Base-by-base conservation (phyloP, 108 stramenopile genomes). In the Pseudonitzschia delicatissima region DNA sequence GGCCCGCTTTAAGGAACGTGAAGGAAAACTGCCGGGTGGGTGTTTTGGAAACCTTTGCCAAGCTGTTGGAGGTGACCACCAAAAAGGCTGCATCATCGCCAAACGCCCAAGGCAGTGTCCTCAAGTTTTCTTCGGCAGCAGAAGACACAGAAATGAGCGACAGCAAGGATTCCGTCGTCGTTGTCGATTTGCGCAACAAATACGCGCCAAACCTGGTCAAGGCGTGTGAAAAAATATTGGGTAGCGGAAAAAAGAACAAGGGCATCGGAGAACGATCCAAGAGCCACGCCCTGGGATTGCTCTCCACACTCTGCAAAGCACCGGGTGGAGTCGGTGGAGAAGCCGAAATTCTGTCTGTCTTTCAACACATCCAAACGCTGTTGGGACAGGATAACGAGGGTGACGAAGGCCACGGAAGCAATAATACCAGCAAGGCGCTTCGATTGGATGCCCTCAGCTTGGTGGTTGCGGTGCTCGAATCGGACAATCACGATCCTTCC, bases 1-100 rank as follows among this genome's bases (percentile, higher is more conserved):
- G 20, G 66, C 66, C 34, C 79, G 96, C 20, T 96, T 97, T 83
- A 97, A 95, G 74, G 98, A 99, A 79, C 85, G 98, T 5, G 98
- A 99, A 69, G 98, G n/a, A 99, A 71, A 99, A 97, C 74, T 97
- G 97, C 63, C 95, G 96, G 39, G 90, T 96, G 20, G 98, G 91
- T 65, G 80, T 96, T 29, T 78, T 98, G 62, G 91, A 84, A 33
- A 92, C 89, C 66, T 96, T 96, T 61, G 78, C 91, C 15, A 71
- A 75, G 28, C 83, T 98, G 27, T 77, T 98, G 61, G 77, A 78
- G 25, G 79, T 85, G 40, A 89, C 88, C 1, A 67, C 88, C 6
- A 25, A 63, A 9, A 86, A 84, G 3, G 80, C 86, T 9, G 48
- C 66, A 8, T 51, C 50, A 23, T 5, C 23, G 0, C 18, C 23